Percentiles rank a stretch among this genome's conserved stretches.
phyloP scores from a whole-genome alignment of 805 yeast species.

The Nakazawaea pomicola region DNA sequence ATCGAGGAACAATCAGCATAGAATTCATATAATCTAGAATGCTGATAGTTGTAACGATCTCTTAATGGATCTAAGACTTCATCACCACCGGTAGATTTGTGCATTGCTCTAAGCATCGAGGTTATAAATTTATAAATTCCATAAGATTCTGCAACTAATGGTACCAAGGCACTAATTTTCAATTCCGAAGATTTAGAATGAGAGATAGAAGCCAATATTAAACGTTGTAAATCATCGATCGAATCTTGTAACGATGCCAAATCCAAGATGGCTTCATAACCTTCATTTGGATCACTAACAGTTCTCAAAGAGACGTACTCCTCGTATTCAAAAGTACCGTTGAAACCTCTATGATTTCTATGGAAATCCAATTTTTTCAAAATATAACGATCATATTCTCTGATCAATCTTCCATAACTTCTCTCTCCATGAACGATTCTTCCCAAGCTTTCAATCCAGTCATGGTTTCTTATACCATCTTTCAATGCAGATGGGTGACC shows the following conservation, averaged over 20 bases:
- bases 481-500: constrained; percentile 86
- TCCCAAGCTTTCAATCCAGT: constrained; percentile 72
- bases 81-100: constrained; percentile 63
- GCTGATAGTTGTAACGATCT: constrained; percentile 68
- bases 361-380: constrained; percentile 78
- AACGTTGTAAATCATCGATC: constrained; percentile 70
- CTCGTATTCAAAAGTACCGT: constrained; percentile 93
- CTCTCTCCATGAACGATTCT: constrained; percentile 45
- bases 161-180: constrained; percentile 81
- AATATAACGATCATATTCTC: constrained; percentile 68
- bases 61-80: constrained; percentile 75
- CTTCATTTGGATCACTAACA: constrained; percentile 92
- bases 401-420: constrained; percentile 68
- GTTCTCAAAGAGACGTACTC: constrained; percentile 86
- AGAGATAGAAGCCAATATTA: constrained; percentile 67
- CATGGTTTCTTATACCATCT: constrained; percentile 75
- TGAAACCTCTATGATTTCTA: constrained; percentile 79
- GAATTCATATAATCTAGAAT: constrained; percentile 66
- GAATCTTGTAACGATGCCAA: constrained; percentile 82
- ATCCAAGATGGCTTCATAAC: constrained; percentile 84
- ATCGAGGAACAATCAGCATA: constrained; percentile 88
- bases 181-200: constrained; percentile 63
- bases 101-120: constrained; percentile 87
- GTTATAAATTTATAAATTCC: constrained; percentile 88
- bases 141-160: constrained; percentile 84